A percentile compares a stretch with the other conserved stretches of the same genome.
Conservation (phyloP, 768 basidiomycete species). For the Podaxis sp. region DNA sequence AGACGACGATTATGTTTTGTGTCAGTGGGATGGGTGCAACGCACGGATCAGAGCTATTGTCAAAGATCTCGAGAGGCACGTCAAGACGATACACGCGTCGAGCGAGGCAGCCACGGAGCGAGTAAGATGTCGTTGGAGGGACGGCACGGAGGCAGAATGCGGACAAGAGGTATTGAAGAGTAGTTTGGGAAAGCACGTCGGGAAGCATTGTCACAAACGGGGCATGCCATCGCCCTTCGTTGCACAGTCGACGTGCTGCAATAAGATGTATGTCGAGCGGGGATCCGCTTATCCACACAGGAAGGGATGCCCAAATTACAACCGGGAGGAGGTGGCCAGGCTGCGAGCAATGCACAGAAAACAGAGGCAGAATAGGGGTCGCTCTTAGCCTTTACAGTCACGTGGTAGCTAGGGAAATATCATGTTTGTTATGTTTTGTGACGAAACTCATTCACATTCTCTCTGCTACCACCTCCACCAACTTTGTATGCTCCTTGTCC, state of each 20-base stretch:
- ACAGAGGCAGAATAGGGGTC: background rate
- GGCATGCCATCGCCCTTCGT: conserved; percentile 3
- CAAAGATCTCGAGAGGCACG: background rate
- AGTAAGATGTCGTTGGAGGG: background rate
- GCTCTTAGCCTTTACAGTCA: background rate
- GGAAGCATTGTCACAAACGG: background rate
- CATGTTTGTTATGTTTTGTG: background rate
- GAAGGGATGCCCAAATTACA: background rate
- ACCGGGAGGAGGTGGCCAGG: background rate
- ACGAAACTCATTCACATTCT: background rate
- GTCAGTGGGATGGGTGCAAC: background rate
- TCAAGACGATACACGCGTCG: background rate
- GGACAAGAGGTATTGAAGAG: background rate
- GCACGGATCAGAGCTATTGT: background rate
- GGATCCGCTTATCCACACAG: background rate
- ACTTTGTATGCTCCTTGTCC: background rate
- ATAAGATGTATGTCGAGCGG: background rate
- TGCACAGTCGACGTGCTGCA: background rate
- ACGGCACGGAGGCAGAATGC: background rate
- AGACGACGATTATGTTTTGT: background rate
- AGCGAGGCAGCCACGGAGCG: background rate
- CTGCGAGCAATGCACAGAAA: background rate
- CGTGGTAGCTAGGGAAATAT: background rate
- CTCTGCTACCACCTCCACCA: background rate
- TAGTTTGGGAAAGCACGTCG: background rate